Evolutionary conservation across 768 basidiomycete genomes (phyloP).

Genomic region (Mycena haematopus): DNA sequence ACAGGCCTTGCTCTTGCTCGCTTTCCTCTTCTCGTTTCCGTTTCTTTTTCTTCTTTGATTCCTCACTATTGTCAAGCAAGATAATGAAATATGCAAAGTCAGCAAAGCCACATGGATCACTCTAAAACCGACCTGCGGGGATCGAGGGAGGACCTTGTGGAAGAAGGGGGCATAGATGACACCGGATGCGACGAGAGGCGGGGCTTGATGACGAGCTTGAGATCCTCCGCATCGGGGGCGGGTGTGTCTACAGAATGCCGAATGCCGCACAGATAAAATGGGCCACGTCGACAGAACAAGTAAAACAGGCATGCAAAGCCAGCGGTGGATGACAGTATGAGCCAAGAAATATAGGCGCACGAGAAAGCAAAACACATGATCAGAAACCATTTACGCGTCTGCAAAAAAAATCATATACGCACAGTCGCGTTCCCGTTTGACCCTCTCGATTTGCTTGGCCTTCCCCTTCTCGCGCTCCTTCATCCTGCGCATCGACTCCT

Average conservation of each 20-base stretch:
- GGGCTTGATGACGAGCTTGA: constrained; percentile 49
- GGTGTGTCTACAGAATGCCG: constrained; percentile 48
- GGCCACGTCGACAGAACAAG: not conserved
- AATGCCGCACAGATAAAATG: not conserved
- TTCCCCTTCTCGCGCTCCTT: constrained; percentile 82
- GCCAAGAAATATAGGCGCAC: constrained; percentile 16
- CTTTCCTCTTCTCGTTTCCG: constrained; percentile 79
- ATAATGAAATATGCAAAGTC: constrained; percentile 8
- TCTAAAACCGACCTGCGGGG: constrained; percentile 61
- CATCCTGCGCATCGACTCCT: constrained; percentile 77
- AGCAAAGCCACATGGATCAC: constrained; percentile 5
- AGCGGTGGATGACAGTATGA: not conserved
- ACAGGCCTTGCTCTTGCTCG: constrained; percentile 57
- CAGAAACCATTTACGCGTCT: constrained; percentile 21
- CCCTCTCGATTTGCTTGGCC: constrained; percentile 70
- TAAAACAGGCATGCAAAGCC: constrained; percentile 18
- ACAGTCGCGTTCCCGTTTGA: constrained; percentile 80
- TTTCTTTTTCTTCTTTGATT: constrained; percentile 81
- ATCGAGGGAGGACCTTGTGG: constrained; percentile 61
- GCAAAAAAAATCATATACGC: constrained; percentile 34
- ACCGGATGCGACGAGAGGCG: constrained; percentile 55
- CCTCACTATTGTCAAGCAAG: constrained; percentile 44
- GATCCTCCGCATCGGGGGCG: constrained; percentile 56
- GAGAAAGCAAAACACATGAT: constrained; percentile 27
- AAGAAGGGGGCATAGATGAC: constrained; percentile 53